These are phyloP conservation scores for Digitaria exilis DNA, from an alignment of 202 grass and related monocot species.

Conservation along the genomic window DNA sequence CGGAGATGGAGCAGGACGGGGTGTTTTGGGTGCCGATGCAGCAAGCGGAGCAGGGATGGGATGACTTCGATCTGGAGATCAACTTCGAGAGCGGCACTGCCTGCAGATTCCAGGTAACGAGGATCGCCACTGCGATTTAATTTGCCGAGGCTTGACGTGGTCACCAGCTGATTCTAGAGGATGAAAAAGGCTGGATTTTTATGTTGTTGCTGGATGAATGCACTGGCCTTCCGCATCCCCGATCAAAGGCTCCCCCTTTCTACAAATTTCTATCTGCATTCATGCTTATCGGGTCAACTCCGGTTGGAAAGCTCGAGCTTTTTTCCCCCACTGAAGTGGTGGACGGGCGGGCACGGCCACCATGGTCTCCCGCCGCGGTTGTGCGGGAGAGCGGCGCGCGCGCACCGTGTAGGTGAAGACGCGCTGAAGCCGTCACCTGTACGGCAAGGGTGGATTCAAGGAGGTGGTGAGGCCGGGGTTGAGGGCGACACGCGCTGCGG, in stretches of 20 bases:
- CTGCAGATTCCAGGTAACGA: slow-evolving; percentile 13
- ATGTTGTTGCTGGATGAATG: slow-evolving; percentile 13
- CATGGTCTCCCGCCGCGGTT: neutral
- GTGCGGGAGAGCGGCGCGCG: neutral
- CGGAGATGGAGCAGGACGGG: neutral
- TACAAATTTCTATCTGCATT: slow-evolving; percentile 1
- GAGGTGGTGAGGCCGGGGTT: neutral
- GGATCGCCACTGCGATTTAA: neutral
- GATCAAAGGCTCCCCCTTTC: neutral
- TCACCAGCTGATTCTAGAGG: slow-evolving; percentile 13
- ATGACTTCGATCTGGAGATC: neutral
- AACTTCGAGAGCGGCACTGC: neutral
- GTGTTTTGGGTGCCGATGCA: neutral
- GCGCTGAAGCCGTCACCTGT: neutral
- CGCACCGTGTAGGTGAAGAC: neutral
- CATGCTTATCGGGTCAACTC: neutral
- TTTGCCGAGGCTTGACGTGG: neutral
- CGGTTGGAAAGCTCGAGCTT: neutral
- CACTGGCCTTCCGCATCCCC: neutral
- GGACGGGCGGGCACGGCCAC: neutral
- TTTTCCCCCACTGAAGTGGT: neutral
- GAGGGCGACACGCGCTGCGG: neutral
- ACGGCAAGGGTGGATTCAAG: neutral
- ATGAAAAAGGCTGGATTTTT: neutral
- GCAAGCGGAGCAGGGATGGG: neutral